phyloP scores from a whole-genome alignment of 2,329 filamentous ascomycete genomes.

The Sarocladiaceae sp. region DNA sequence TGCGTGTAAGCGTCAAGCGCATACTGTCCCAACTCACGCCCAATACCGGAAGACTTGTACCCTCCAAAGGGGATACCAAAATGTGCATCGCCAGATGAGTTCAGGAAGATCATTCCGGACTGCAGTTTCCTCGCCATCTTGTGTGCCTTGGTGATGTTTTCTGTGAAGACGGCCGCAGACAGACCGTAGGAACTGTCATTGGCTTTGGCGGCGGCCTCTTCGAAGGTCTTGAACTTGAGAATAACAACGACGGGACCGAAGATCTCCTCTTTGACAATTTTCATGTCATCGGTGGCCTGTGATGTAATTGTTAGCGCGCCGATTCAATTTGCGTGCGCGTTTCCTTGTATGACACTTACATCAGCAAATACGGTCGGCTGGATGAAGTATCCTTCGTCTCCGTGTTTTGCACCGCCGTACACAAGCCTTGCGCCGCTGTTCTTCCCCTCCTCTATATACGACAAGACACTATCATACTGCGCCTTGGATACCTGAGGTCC shows the following conservation, averaged over 20 bases:
- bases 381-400: constrained; percentile 21
- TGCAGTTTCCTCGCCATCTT: constrained; percentile 42
- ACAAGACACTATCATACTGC: constrained; percentile 57
- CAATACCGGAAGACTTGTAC: constrained; percentile 14
- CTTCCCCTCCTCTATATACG: constrained; percentile 46
- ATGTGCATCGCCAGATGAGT: constrained; percentile 21
- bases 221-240: constrained; percentile 39
- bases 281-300: constrained; percentile 13
- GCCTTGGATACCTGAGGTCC: constrained; percentile 44
- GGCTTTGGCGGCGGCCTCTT: constrained; percentile 34
- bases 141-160: constrained; percentile 37
- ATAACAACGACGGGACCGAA: constrained; percentile 47
- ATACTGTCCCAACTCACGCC: constrained; percentile 19
- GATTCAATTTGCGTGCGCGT: not conserved
- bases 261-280: constrained; percentile 41
- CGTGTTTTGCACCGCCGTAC: constrained; percentile 20
- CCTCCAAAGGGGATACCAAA: constrained; percentile 23
- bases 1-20: constrained; percentile 21
- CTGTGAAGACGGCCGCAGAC: constrained; percentile 48
- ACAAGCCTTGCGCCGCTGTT: constrained; percentile 27
- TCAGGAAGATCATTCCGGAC: constrained; percentile 40
- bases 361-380: constrained; percentile 20
- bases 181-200: constrained; percentile 46
- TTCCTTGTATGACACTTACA: constrained; percentile 13
- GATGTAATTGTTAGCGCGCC: not conserved